Base-by-base conservation (phyloP, 2,329 filamentous ascomycete species). In the Arthrobotrys sphaeroides region DNA sequence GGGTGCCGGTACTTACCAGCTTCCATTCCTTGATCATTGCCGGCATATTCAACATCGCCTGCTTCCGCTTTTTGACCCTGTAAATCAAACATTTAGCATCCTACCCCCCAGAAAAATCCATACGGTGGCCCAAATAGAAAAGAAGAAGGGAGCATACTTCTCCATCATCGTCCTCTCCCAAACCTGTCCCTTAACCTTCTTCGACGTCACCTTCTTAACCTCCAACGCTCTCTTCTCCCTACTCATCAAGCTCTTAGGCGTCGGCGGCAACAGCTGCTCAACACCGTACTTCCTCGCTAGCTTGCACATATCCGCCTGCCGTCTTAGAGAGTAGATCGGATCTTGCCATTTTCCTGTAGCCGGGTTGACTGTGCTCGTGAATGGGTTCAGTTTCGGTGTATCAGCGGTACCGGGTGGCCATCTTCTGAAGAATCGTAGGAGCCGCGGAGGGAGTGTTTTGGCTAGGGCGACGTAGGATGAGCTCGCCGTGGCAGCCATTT, bases 11-110 rank as follows among this genome's bases (percentile, higher is more conserved):
- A 84, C 89, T 82, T 85, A 95, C 92, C 88, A 91, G 90, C 84
- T 97, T 97, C 95, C 94, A 99, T 83, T 91, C 87, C 83, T 91
- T 88, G 82, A 99, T 92, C 85, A 98, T 88, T 81, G 90, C 89
- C 78, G 94, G 93, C 95, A 99, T 99, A 74, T 90, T 90, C 85
- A 96, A 83, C 92, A 98, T 97, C 73, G 95, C 95, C 83, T 92
- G 88, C 87, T 91, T 91, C 84, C 93, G 90, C 85, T 91, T 89
- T 83, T 97, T 93, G 87, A 98, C 88, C 83, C 90, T 91, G 81
- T 76, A 67, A 26, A 73, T 64, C 6, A 33, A 36, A 60, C n/a
- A n/a, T 33, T 45, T 20, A 28, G 38, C 31, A 31, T 10, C 51
- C 42, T 13, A 49, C 9, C 38, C 59, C n/a, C 28, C 16, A 36